A percentile compares a stretch with the other conserved stretches of the same genome.
phyloP scores from a whole-genome alignment of 495 filamentous ascomycete species.

The Penicillium longicatenatum region DNA sequence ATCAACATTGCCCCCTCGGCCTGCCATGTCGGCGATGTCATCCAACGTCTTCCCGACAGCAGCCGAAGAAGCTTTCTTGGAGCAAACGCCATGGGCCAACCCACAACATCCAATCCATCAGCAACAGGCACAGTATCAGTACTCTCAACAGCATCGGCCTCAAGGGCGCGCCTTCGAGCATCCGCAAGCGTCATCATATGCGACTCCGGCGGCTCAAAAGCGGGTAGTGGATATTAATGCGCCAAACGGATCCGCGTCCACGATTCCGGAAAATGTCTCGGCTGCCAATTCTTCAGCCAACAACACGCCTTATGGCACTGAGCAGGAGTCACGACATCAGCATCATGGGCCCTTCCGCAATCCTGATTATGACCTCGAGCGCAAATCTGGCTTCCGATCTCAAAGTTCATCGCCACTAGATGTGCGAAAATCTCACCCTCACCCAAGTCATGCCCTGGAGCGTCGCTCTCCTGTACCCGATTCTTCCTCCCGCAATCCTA shows the following conservation, averaged over 20 bases:
- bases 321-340: constrained; percentile 38
- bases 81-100: constrained; percentile 85
- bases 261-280: constrained; percentile 54
- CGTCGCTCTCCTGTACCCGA: constrained; percentile 26
- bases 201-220: constrained; percentile 56
- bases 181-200: constrained; percentile 39
- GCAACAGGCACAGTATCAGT: constrained; percentile 44
- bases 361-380: constrained; percentile 42
- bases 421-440: constrained; percentile 45
- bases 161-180: constrained; percentile 37
- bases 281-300: constrained; percentile 48
- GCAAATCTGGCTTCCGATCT: constrained; percentile 44
- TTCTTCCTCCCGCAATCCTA: constrained; percentile 31
- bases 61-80: constrained; percentile 80
- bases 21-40: constrained; percentile 40
- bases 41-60: constrained; percentile 48
- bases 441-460: constrained; percentile 29
- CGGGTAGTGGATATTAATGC: constrained; percentile 54
- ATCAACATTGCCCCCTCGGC: constrained; percentile 29
- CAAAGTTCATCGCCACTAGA: constrained; percentile 48
- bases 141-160: constrained; percentile 37
- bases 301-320: constrained; percentile 47
- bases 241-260: constrained; percentile 58
- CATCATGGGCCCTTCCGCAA: constrained; percentile 31
- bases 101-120: constrained; percentile 78